Evolutionary conservation across 2,329 filamentous ascomycete species (phyloP), one percentile per base, ranked within the genome.

Genomic region (Alternaria ethzedia): DNA sequence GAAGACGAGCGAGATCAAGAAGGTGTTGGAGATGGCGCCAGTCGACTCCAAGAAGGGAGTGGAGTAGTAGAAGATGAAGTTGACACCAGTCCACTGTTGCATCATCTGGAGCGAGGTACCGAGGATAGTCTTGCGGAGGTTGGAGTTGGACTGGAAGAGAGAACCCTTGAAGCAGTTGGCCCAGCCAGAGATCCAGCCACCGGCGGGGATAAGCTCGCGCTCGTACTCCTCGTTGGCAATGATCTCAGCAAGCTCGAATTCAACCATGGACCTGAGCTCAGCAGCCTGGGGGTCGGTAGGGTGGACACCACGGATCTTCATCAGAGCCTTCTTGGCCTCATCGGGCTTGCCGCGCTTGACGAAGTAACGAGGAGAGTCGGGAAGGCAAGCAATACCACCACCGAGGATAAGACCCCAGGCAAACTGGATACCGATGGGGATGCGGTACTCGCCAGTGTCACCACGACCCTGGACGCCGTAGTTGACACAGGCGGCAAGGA

Each of bases 211-310:
- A 55, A 75, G 63, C 51, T 70, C 70, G 23, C 70, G 65, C 85
- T 97, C 94, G 79, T 95, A 94, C 82, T 92, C 91, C 82, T 95
- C 88, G 85, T 96, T 97, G 84, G 93, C 93, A 63, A 96, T 86
- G 69, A 97, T 93, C 83, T 97, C 93, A 49, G 91, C 87, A 50
- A 96, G 86, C 82, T 97, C 93, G 64, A 88, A 83, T 82, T 91
- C 88, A 81, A 97, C 49, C 28, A 52, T 10, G 13, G 49, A 52
- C 49, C 49, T 52, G 30, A 52, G 49, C n/a, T 52, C 28, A 21
- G 28, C 49, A 11, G 49, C 49, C 21, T 52, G 28, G 28, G 49
- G 49, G 49, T 32, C 36, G 8, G 49, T 52, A 2, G 49, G 49
- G 49, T 52, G 49, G 10, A 52, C 49, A 52, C 49, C 49, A 52